Evolutionary conservation across 176 grass and related monocot genomes (phyloP).

Genomic region (Rhipidocladum racemiflorum): DNA sequence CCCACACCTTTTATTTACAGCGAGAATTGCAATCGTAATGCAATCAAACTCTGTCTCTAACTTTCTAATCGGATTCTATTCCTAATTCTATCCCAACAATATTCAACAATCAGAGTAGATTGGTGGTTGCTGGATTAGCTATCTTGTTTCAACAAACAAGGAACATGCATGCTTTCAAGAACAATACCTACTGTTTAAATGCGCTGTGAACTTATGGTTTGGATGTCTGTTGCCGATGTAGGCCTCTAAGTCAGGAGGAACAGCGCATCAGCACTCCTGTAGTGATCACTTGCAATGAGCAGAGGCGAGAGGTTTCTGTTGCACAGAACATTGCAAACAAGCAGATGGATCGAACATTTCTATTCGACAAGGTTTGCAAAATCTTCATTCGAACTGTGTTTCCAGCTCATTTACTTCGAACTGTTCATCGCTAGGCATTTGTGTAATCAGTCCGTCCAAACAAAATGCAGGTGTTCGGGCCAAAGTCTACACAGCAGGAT

Average conservation of each 20-base stretch:
- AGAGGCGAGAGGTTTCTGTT: conserved; percentile 54
- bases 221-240: conserved; percentile 25
- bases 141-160: no score
- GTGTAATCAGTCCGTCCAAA: background rate
- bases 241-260: conserved; percentile 74
- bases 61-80: no score
- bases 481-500: conserved; percentile 67
- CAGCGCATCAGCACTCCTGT: conserved; percentile 40
- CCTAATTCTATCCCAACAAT: no score
- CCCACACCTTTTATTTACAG: no score
- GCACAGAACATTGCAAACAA: conserved; percentile 72
- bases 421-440: background rate
- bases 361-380: conserved; percentile 70
- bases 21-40: no score
- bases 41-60: no score
- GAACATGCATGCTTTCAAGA: no score
- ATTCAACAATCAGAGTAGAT: no score
- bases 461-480: conserved; percentile 65
- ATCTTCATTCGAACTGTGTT: background rate
- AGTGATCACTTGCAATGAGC: conserved; percentile 68
- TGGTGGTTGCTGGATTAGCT: no score
- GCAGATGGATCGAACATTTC: conserved; percentile 64
- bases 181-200: no score
- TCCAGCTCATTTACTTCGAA: background rate
- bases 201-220: no score